Base-by-base conservation (phyloP, 2,329 filamentous ascomycete species). In the Rhexocercosporidium sp. region DNA sequence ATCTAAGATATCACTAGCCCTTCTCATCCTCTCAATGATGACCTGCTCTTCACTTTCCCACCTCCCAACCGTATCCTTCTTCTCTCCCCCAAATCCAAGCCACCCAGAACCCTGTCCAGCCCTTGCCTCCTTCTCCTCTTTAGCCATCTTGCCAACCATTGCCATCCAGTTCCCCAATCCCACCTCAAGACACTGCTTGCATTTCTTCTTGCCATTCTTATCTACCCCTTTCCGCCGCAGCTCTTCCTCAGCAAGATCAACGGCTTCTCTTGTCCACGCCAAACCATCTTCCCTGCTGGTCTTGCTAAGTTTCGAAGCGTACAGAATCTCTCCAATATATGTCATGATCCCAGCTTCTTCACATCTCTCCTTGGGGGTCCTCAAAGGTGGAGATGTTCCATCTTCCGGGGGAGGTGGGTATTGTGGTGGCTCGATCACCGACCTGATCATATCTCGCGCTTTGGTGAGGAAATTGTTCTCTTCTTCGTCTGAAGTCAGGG, bases 251-350 rank as follows among this genome's bases (percentile, higher is more conserved):
- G 57, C 64, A n/a, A 65, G 34, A 65, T 65, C 64, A 29, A 65
- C 64, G 7, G 91, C 94, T 70, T 97, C 93, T 64, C 93, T 88
- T 0, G 95, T 97, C 95, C 95, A 98, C 6, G 89, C 89, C 1
- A 97, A 83, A 0, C 94, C 95, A 68, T 91, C 90, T 59, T 92
- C 89, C 60, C 83, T 82, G 20, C 78, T 81, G 20, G 76, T 64
- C 67, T 63, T 61, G 29, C 77, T 78, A 3, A 76, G 68, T 3
- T 82, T 80, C n/a, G 86, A 85, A 4, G 92, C 87, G 78, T 92
- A 97, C 37, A 98, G 85, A 61, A 98, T 97, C 81, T 98, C 95
- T 66, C 95, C 95, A 70, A 98, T 95, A 79, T 97, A 96, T 27
- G 94, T 86, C 83, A 93, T 94, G 16, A 97, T 81, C 0, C 88